Evolutionary conservation across 805 yeast genomes (phyloP), one percentile per base, ranked within the genome.

Genomic region (Candida ovalis): DNA sequence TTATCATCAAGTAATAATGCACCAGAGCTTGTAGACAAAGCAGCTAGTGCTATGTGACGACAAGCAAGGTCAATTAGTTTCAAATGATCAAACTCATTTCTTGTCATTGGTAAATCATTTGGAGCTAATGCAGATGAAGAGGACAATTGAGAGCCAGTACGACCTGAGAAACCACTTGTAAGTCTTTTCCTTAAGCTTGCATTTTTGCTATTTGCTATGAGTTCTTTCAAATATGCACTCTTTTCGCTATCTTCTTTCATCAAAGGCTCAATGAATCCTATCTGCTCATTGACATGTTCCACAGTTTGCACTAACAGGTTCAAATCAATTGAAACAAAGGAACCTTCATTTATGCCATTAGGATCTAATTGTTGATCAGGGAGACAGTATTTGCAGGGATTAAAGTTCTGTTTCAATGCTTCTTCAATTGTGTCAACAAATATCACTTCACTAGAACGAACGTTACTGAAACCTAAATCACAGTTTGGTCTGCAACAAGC

Each of bases 21-120:
- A 33, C 51, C 30, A 22, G 32, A 43, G 35, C 60, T 52, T 0
- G 66, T 63, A 1, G 69, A 60, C 13, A 59, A 41, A 1, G 94
- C 95, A 28, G 94, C 94, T 38, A 83, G 71, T 1, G 92, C 90
- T 59, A 87, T 82, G 64, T 86, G 91, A 46, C 92, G 80, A 60
- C 95, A 88, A 1, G 96, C 94, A 57, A 82, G 77, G 60, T 82
- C 86, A 21, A 84, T 88, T 41, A 84, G 73, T 50, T 82, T 74
- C 57, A 80, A 74, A 60, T 86, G 91, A 57, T 84, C 89, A 41
- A 80, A 71, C 61, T 84, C 88, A 62, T 80, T 80, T 57, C 80
- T 78, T 21, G 82, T 71, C 25, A 77, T 41, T 24, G 55, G 54
- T n/a, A 51, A 19, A 3, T 58, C 62, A 22, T 45, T 66, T 50